Conservation (phyloP, 2,329 filamentous ascomycete species). For the Penicillium brevicompactum region DNA sequence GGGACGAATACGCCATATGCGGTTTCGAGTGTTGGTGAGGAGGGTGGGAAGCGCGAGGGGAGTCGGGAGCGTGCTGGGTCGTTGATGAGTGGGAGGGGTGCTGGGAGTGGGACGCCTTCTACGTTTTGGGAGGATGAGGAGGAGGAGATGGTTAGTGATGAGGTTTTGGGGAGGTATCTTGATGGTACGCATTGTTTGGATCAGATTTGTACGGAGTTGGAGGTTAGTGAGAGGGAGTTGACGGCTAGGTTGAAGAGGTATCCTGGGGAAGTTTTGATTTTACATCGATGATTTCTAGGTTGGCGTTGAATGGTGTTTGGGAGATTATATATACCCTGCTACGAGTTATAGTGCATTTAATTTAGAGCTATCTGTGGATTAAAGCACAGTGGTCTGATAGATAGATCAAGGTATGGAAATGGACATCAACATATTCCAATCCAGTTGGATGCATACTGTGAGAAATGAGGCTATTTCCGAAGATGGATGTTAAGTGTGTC, state of each 20-base stretch:
- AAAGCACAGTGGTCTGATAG: neutral
- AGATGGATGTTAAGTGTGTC: neutral
- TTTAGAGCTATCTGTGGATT: neutral
- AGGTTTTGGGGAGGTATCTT: conserved; percentile 43
- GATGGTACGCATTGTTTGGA: conserved; percentile 54
- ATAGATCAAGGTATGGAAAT: neutral
- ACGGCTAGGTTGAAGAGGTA: conserved; percentile 45
- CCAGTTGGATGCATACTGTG: neutral
- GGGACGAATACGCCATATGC: conserved; percentile 35
- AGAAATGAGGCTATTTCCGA: neutral
- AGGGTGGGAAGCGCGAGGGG: conserved; percentile 23
- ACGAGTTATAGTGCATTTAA: neutral
- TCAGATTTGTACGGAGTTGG: conserved; percentile 53
- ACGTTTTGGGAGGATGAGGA: conserved; percentile 35
- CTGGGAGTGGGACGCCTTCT: conserved; percentile 14
- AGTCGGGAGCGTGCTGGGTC: conserved; percentile 28
- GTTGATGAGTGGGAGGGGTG: conserved; percentile 30
- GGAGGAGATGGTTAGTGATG: conserved; percentile 36
- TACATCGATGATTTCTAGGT: conserved; percentile 43
- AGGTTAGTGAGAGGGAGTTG: conserved; percentile 51
- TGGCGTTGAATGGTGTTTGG: neutral
- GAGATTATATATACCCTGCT: conserved; percentile 5
- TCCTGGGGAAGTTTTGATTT: conserved; percentile 48
- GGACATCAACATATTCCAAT: neutral
- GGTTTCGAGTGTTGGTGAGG: conserved; percentile 24